phyloP scores from a whole-genome alignment of 2,329 filamentous ascomycete species.

The Colletotrichum horii region DNA sequence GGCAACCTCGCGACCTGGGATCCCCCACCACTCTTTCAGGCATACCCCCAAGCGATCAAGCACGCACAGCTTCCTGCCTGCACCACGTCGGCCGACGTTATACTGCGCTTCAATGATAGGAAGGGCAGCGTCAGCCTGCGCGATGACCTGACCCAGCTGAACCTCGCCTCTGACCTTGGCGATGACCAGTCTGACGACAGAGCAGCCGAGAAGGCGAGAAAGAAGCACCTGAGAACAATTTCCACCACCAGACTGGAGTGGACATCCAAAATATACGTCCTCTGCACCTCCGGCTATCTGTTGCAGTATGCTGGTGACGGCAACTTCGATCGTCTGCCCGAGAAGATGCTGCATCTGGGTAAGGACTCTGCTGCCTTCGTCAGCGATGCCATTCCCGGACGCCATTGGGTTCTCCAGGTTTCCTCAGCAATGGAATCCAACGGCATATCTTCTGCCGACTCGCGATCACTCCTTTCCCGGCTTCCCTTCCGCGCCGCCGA shows the following conservation, averaged over 20 bases:
- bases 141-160: conserved; percentile 35
- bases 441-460: conserved; percentile 52
- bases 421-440: conserved; percentile 69
- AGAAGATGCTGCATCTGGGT: conserved; percentile 75
- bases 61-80: conserved; percentile 74
- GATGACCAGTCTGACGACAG: conserved; percentile 33
- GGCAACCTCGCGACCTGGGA: conserved; percentile 58
- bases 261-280: conserved; percentile 74
- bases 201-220: conserved; percentile 44
- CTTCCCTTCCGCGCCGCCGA: conserved; percentile 64
- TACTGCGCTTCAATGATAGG: conserved; percentile 66
- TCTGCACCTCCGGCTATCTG: conserved; percentile 74
- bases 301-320: conserved; percentile 78
- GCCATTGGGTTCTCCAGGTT: conserved; percentile 81
- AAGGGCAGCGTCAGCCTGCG: conserved; percentile 45
- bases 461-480: conserved; percentile 69
- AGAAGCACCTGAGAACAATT: conserved; percentile 50
- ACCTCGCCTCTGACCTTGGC: conserved; percentile 23
- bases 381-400: conserved; percentile 79
- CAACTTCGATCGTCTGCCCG: conserved; percentile 72
- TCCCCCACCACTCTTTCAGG: conserved; percentile 82
- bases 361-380: conserved; percentile 80
- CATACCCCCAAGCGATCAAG: conserved; percentile 83
- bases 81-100: conserved; percentile 69
- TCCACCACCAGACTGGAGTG: conserved; percentile 62